Evolutionary conservation across 2,329 filamentous ascomycete species (phyloP).

Genomic region (Alternaria gaisen): DNA sequence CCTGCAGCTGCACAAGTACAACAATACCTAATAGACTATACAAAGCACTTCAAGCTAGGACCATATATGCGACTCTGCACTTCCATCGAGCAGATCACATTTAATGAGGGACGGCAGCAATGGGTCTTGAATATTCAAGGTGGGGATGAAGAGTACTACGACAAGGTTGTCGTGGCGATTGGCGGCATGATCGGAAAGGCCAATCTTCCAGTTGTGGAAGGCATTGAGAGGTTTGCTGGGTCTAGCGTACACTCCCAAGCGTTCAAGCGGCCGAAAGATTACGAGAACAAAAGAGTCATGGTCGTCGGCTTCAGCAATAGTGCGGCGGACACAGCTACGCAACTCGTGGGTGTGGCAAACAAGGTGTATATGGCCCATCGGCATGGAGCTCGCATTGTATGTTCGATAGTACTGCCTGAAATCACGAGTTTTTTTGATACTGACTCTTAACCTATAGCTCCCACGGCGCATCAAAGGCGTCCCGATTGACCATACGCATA

Average conservation of each 20-base stretch:
- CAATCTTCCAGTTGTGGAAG: conserved; percentile 27
- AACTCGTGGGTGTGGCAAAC: conserved; percentile 28
- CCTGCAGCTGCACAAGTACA: conserved; percentile 32
- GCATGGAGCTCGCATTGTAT: conserved; percentile 31
- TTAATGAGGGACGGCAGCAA: conserved; percentile 22
- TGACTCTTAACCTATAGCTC: conserved; percentile 13
- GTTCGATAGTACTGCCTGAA: not conserved
- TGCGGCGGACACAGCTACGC: conserved; percentile 35
- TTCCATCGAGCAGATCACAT: conserved; percentile 19
- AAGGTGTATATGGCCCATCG: conserved; percentile 37
- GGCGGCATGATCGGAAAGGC: conserved; percentile 29
- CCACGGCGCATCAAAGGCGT: conserved; percentile 25
- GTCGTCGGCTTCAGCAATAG: conserved; percentile 39
- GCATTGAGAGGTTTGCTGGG: conserved; percentile 28
- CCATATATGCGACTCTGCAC: conserved; percentile 24
- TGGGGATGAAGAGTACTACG: conserved; percentile 19
- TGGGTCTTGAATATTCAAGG: conserved; percentile 23
- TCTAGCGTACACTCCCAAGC: conserved; percentile 20
- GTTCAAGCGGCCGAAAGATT: conserved; percentile 27
- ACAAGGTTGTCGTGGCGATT: conserved; percentile 33
- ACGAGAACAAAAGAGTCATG: conserved; percentile 28
- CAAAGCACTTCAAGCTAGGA: conserved; percentile 27
- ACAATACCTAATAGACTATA: conserved; percentile 30
- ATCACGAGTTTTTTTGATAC: not conserved
- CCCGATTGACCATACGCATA: conserved; percentile 28